Base-by-base conservation (phyloP, 345 rosid species). In the Trapa incisa region DNA sequence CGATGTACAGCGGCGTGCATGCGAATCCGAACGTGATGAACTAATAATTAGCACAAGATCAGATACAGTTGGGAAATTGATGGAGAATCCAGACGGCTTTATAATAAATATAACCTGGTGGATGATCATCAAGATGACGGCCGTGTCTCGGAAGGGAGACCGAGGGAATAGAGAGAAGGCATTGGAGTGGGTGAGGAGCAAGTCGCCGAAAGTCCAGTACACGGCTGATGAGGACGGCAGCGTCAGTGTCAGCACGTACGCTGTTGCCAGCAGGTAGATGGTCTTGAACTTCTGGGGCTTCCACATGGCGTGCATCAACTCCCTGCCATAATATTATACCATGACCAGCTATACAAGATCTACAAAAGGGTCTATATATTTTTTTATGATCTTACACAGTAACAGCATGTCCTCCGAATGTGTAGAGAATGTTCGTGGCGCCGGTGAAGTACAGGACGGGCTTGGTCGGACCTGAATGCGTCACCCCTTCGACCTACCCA, bases 301-400 rank as follows among this genome's bases (percentile, higher is more conserved):
- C 98, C 98, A 93, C 98, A 93, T 93, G 32, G 98, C 98, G 69
- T 93, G 98, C 98, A 93, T 93, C 4, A 93, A 77, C 75, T 93
- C 97, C 80, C 98, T 93, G 88, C 76, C 69, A 12, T 38, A 47
- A 2, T 17, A 45, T 13, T 2, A 45, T 2, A 45, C 7, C 9
- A 45, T 13, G 29, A 22, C 29, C 29, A 22, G 29, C 29, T 22
- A 22, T 22, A 22, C 29, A 22, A 22, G 29, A 22, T 22, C 29
- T 22, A 22, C 29, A 22, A 22, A 22, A 22, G 29, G 29, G 29
- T 22, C 29, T 22, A 22, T 22, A 22, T 22, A 22, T 22, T 22
- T 22, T 22, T 22, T 22, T 22, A 22, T 22, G 29, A 22, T 22
- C 29, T 22, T 22, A 22, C 29, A 22, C 29, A 22, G 29, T 22